Conservation (phyloP, 176 grass and related monocot species). For the Carex parvula region DNA sequence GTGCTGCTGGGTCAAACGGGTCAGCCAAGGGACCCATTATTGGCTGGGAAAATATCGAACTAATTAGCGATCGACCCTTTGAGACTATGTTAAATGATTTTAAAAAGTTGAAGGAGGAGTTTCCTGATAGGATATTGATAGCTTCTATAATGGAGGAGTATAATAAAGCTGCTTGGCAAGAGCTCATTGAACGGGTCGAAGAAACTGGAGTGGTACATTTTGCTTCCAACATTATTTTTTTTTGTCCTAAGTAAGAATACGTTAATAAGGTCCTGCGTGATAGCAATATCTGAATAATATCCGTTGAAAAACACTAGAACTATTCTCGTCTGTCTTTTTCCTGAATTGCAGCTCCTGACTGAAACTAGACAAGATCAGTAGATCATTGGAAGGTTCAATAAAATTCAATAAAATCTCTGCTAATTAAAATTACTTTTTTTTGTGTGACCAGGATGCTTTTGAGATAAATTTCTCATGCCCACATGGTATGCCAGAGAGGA, state of each 20-base stretch:
- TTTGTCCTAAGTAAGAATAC: background rate
- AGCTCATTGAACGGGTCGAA: constrained; percentile 90
- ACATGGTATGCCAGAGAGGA: constrained; percentile 97
- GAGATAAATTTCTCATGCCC: constrained; percentile 99
- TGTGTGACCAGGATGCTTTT: constrained; percentile 58
- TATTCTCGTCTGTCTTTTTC: background rate
- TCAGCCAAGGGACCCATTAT: constrained; percentile 71
- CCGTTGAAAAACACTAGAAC: background rate
- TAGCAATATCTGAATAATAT: background rate
- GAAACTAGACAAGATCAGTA: background rate
- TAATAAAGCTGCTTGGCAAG: constrained; percentile 90
- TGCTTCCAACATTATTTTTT: background rate
- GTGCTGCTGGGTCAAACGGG: constrained; percentile 70
- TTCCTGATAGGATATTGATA: constrained; percentile 89
- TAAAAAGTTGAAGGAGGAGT: constrained; percentile 88
- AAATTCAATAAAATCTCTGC: background rate
- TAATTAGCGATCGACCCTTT: constrained; percentile 93
- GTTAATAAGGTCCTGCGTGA: background rate
- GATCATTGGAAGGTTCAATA: background rate
- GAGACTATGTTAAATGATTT: constrained; percentile 90
- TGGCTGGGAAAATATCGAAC: constrained; percentile 97
- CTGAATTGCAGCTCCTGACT: background rate
- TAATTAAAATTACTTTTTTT: constrained; percentile 3
- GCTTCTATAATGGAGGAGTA: constrained; percentile 99
- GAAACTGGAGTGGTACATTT: constrained; percentile 60